Conservation (phyloP, 176 grass and related monocot genomes). For the Oryza brachyantha region DNA sequence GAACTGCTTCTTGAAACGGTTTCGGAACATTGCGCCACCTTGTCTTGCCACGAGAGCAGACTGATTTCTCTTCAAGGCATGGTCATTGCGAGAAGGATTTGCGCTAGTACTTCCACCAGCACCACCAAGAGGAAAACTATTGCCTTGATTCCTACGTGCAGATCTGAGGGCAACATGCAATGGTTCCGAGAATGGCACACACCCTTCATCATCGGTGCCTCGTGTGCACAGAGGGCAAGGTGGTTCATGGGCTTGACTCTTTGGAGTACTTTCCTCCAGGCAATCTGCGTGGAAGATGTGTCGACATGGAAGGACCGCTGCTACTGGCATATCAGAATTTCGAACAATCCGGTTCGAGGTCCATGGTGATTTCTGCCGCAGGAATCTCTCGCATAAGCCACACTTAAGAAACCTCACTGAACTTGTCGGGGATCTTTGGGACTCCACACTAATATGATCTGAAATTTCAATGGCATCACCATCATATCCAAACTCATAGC, state of each 20-base stretch:
- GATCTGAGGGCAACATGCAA: constrained; percentile 66
- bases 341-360: constrained; percentile 80
- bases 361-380: constrained; percentile 91
- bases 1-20: constrained; percentile 78
- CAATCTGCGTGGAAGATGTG: constrained; percentile 94
- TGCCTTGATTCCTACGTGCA: constrained; percentile 40
- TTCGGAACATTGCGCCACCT: constrained; percentile 41
- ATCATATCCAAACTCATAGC: constrained; percentile 87
- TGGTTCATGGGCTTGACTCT: constrained; percentile 71
- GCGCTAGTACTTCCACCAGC: constrained; percentile 37
- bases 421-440: constrained; percentile 53
- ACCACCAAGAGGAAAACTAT: constrained; percentile 26
- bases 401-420: constrained; percentile 61
- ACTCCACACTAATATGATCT: constrained; percentile 69
- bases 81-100: constrained; percentile 39
- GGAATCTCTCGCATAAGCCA: constrained; percentile 74
- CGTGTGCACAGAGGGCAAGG: constrained; percentile 67
- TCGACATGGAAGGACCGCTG: constrained; percentile 76
- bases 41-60: constrained; percentile 20
- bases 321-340: constrained; percentile 80
- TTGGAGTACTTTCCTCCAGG: constrained; percentile 86
- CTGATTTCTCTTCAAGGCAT: constrained; percentile 48
- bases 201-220: constrained; percentile 41
- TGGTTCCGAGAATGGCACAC: constrained; percentile 77
- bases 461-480: constrained; percentile 74